phyloP scores from a whole-genome alignment of 805 yeast species.

The Kuraishia molischiana region DNA sequence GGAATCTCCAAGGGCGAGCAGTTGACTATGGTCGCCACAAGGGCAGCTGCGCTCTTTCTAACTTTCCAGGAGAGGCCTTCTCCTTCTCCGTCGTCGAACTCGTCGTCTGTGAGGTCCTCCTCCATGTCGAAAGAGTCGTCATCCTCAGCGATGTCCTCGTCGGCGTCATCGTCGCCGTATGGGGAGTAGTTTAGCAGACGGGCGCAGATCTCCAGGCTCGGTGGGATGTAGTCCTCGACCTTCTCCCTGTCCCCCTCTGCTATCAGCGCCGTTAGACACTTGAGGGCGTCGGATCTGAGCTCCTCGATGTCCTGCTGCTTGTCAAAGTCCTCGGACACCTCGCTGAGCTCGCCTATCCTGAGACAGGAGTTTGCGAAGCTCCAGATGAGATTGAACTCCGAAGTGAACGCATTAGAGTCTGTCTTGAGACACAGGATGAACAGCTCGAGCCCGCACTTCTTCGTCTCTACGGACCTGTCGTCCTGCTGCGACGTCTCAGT shows the following conservation, averaged over 20 bases:
- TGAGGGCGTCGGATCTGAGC: conserved; percentile 3
- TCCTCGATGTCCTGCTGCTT: conserved; percentile 14
- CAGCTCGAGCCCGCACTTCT: background rate
- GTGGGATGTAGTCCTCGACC: background rate
- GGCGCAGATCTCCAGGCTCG: background rate
- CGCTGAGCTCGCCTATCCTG: conserved; percentile 9
- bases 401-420: background rate
- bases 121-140: conserved; percentile 12
- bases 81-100: conserved; percentile 4
- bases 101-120: conserved; percentile 18
- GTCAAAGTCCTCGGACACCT: conserved; percentile 10
- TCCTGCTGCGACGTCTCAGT: background rate
- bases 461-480: background rate
- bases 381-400: background rate
- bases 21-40: conserved; percentile 28
- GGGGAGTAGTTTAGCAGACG: conserved; percentile 1
- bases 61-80: conserved; percentile 52
- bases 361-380: background rate
- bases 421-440: conserved; percentile 1
- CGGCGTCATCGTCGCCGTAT: conserved; percentile 19
- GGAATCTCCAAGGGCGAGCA: conserved; percentile 26
- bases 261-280: background rate
- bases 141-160: conserved; percentile 11
- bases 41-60: conserved; percentile 38
- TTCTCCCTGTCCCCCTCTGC: background rate